Evolutionary conservation across 169 alveolate species (phyloP), one percentile per base, ranked within the genome.

Genomic region (Perkinsus chesapeaki): DNA sequence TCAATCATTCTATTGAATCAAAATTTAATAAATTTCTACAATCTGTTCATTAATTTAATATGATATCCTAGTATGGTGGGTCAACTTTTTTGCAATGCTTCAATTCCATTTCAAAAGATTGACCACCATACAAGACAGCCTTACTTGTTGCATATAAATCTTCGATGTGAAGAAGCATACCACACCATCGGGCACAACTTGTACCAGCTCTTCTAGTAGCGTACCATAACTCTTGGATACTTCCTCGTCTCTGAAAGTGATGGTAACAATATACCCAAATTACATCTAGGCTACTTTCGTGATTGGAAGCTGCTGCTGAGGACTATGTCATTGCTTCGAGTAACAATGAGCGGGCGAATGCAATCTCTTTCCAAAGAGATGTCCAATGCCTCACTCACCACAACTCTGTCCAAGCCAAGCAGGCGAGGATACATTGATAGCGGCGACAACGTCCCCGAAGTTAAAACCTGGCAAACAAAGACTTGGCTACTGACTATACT

Each of bases 401-500:
- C 98, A 0, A 99, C 99, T 92, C 96, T 96, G 91, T 31, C 31
- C 91, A 72, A 98, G 93, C 98, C 97, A 39, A 98, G 96, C 34
- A 99, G 94, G 73, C 98, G 97, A 0, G 99, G 99, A 95, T 98
- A 99, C 90, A 98, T 96, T 92, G 98, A 99, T 91, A 99, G 94
- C 0, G 99, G 99, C 27, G 99, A 98, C 47, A 99, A 98, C 5
- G 99, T 99, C 0, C 99, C 99, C 39, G 99, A 98, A 19, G 99
- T 99, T 31, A 99, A 94, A 37, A 99, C 96, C 37, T 98, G 99
- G 3, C 99, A 98, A 94, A 97, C 97, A 94, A 96, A 98, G 31
- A 31, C 36, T 37, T 36, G n/a, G n/a, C n/a, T n/a, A n/a, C n/a
- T n/a, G n/a, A n/a, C n/a, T n/a, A n/a, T n/a, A n/a, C n/a, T n/a